A percentile compares a stretch with the other conserved stretches of the same genome.
phyloP scores from a whole-genome alignment of 2,329 filamentous ascomycete species.

The Colletotrichum tropicicola region DNA sequence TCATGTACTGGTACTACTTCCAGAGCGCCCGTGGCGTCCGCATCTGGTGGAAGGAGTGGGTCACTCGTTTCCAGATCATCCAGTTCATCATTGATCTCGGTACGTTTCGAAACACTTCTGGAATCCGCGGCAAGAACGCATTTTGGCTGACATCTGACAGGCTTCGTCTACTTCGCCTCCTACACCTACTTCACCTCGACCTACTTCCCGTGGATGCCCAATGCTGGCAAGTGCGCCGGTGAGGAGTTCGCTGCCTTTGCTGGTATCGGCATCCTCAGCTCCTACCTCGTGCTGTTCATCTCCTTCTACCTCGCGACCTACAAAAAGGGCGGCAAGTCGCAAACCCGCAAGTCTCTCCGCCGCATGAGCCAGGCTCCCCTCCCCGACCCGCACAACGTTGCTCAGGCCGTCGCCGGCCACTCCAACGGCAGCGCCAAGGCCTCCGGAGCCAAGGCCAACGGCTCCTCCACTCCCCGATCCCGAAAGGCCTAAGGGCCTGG shows the following conservation, averaged over 20 bases:
- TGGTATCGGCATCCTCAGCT: conserved; percentile 90
- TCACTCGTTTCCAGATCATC: conserved; percentile 95
- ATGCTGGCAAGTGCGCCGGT: conserved; percentile 85
- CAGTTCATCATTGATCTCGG: conserved; percentile 98
- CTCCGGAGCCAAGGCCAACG: conserved; percentile 66
- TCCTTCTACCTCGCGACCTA: conserved; percentile 99
- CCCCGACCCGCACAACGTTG: conserved; percentile 83
- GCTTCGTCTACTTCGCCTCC: conserved; percentile 98
- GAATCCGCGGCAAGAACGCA: not conserved
- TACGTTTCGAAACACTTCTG: conserved; percentile 55
- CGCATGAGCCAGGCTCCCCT: conserved; percentile 73
- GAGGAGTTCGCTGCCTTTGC: conserved; percentile 97
- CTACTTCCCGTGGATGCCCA: conserved; percentile 89
- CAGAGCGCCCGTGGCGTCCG: conserved; percentile 94
- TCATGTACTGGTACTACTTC: conserved; percentile 99
- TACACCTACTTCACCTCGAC: conserved; percentile 97
- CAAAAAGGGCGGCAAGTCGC: conserved; percentile 82
- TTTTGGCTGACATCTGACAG: conserved; percentile 52
- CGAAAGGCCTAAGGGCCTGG: conserved; percentile 69
- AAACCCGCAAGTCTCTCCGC: conserved; percentile 79
- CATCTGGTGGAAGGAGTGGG: conserved; percentile 99
- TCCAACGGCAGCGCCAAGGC: conserved; percentile 61
- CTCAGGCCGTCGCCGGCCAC: conserved; percentile 58
- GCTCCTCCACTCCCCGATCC: conserved; percentile 67
- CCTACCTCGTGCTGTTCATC: conserved; percentile 98